A percentile compares a stretch with the other conserved stretches of the same genome.
These are phyloP conservation scores for Eucalyptus curtisii DNA, from an alignment of 345 rosid genomes.

Conservation along the genomic window DNA sequence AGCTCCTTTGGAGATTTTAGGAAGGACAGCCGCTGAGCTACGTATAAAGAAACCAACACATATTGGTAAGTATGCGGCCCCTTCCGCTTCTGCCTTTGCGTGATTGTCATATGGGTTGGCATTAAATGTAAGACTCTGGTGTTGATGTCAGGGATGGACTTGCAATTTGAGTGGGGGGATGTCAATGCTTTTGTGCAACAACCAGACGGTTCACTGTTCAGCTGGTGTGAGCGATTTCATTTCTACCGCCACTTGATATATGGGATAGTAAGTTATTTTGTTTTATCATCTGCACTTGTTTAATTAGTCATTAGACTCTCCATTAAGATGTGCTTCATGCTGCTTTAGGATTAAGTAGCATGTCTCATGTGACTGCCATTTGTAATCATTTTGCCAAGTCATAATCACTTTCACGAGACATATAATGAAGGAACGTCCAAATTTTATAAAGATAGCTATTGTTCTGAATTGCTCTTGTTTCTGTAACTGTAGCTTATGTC, in stretches of 20 bases:
- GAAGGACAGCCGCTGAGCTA: constrained; percentile 67
- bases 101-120: neutral
- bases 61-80: constrained; percentile 27
- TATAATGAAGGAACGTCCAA: neutral
- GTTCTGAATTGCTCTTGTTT: neutral
- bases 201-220: constrained; percentile 78
- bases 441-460: neutral
- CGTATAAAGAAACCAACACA: constrained; percentile 71
- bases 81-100: neutral
- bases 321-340: neutral
- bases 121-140: neutral
- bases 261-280: constrained; percentile 44
- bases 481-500: neutral
- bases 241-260: constrained; percentile 60
- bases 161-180: constrained; percentile 81
- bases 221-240: constrained; percentile 84
- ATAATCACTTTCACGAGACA: neutral
- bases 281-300: neutral
- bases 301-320: neutral
- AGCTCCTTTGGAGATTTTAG: constrained; percentile 54
- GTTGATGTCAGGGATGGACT: constrained; percentile 66
- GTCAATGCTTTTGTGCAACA: constrained; percentile 62
- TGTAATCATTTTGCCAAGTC: neutral
- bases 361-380: neutral
- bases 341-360: neutral